Evolutionary conservation across 257 asterid genomes (phyloP).

Genomic region (Verbascum thapsus): DNA sequence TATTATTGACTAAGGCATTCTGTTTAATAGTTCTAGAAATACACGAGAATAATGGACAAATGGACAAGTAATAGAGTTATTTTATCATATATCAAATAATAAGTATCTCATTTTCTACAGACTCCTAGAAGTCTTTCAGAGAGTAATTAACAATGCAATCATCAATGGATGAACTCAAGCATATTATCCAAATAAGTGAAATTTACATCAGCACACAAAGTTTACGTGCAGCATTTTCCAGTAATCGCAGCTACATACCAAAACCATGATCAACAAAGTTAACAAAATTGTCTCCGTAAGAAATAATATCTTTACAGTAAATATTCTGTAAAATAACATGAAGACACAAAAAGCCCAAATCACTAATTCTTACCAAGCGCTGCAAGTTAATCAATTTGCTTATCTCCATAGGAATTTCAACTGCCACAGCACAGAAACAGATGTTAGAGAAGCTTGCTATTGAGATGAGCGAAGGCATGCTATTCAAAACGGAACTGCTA

Average conservation of each 20-base stretch:
- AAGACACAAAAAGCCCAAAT: slow-evolving; percentile 5
- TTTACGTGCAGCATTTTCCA: neutral
- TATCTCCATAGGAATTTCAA: slow-evolving; percentile 77
- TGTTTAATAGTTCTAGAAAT: too few species aligned
- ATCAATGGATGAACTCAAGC: too few species aligned
- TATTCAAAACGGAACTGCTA: slow-evolving; percentile 4
- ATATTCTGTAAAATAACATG: slow-evolving; percentile 7
- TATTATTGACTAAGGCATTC: too few species aligned
- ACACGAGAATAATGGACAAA: too few species aligned
- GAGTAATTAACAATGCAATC: too few species aligned
- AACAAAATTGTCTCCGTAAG: neutral
- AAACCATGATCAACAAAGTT: neutral
- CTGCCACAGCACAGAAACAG: slow-evolving; percentile 50
- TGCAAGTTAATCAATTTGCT: slow-evolving; percentile 83
- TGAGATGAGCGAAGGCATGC: slow-evolving; percentile 7
- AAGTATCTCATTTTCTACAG: too few species aligned
- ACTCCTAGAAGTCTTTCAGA: too few species aligned
- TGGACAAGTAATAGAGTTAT: too few species aligned
- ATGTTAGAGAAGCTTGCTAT: slow-evolving; percentile 24
- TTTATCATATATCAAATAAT: too few species aligned
- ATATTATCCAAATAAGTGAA: too few species aligned
- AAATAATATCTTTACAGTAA: neutral
- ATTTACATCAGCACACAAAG: too few species aligned
- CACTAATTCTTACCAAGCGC: slow-evolving; percentile 77
- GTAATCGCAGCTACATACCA: slow-evolving; percentile 10